phyloP scores from a whole-genome alignment of 2,329 filamentous ascomycete genomes.

The Aciculosporium take region DNA sequence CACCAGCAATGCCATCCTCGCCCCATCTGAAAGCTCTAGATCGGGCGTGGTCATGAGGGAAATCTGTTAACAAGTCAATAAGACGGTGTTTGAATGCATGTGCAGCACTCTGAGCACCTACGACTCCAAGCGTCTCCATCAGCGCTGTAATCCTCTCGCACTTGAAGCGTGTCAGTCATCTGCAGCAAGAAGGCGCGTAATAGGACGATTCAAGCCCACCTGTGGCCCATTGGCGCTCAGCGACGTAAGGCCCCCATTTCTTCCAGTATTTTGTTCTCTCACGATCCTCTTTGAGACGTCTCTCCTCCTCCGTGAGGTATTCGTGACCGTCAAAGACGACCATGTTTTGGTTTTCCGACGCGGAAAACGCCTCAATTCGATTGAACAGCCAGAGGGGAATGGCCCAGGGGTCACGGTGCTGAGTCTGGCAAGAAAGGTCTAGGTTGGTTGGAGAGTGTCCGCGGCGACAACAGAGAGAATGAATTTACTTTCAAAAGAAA shows the following conservation, averaged over 20 bases:
- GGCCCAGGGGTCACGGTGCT: not conserved
- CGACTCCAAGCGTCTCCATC: conserved; percentile 93
- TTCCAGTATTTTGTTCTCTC: conserved; percentile 89
- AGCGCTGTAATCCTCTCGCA: conserved; percentile 80
- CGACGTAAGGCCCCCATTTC: conserved; percentile 90
- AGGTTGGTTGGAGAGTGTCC: not conserved
- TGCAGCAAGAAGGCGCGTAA: conserved; percentile 1
- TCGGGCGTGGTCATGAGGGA: conserved; percentile 82
- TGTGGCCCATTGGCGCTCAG: conserved; percentile 91
- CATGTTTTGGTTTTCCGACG: conserved; percentile 39
- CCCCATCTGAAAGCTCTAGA: conserved; percentile 88
- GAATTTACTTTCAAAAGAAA: not conserved
- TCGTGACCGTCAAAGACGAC: conserved; percentile 81
- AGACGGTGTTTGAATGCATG: conserved; percentile 1
- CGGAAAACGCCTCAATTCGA: conserved; percentile 4
- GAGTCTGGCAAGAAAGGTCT: not conserved
- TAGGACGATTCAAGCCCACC: conserved; percentile 35
- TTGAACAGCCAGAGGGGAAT: conserved; percentile 2
- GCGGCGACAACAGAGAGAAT: not conserved
- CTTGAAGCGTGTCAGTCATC: conserved; percentile 23
- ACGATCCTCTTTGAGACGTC: conserved; percentile 72
- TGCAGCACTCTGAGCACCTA: no score
- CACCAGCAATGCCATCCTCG: conserved; percentile 91
- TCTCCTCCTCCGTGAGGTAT: conserved; percentile 80
- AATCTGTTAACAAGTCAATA: conserved; percentile 42